Percentiles rank a stretch among this genome's conserved stretches.
These are phyloP conservation scores for Skeletonema tropicum DNA, from an alignment of 108 stramenopile species.

Conservation along the genomic window DNA sequence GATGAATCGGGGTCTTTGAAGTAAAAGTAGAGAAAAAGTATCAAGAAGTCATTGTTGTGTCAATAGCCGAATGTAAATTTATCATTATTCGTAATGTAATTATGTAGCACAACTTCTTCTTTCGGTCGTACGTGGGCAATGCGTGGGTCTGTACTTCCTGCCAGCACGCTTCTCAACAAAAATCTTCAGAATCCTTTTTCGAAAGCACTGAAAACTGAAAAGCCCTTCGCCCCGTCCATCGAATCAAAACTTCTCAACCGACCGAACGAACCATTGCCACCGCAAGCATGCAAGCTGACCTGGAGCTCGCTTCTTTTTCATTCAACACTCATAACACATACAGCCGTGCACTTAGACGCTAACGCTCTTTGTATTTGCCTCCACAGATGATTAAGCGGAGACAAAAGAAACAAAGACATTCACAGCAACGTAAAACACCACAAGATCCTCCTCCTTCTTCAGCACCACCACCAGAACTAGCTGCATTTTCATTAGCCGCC, in stretches of 20 bases:
- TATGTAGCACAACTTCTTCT: too few species aligned
- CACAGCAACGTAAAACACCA: slow-evolving; percentile 1
- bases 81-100: too few species aligned
- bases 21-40: too few species aligned
- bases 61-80: too few species aligned
- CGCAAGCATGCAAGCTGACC: background rate
- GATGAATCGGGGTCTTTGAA: too few species aligned
- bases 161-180: background rate
- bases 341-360: too few species aligned
- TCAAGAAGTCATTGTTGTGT: too few species aligned
- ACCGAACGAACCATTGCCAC: background rate
- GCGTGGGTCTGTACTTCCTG: background rate
- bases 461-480: slow-evolving; percentile 16
- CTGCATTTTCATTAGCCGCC: slow-evolving; percentile 33
- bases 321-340: background rate
- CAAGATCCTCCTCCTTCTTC: background rate
- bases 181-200: background rate
- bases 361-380: background rate
- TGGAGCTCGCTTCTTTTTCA: slow-evolving; percentile 5
- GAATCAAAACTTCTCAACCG: background rate
- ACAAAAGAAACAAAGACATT: slow-evolving; percentile 10
- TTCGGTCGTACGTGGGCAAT: too few species aligned
- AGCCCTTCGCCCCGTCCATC: background rate
- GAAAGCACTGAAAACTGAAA: background rate
- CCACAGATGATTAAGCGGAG: background rate